Base-by-base conservation (phyloP, 208 protist species). In the Endotrypanum monterogeii region DNA sequence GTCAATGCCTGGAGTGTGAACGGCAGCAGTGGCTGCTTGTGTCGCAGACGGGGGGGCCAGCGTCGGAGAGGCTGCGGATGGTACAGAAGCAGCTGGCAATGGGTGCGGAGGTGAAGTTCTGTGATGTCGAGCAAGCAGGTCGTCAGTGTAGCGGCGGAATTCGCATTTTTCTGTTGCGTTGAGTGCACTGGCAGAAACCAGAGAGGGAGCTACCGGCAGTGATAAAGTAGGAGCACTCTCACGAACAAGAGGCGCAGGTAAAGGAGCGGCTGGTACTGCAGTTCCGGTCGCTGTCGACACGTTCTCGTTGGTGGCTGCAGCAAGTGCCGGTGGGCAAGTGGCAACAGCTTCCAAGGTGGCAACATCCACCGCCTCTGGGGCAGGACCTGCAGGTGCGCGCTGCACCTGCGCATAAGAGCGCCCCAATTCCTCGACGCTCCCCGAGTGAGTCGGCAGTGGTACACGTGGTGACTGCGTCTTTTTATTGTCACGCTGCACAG, bases 141-240 rank as follows among this genome's bases (percentile, higher is more conserved):
- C 79, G 52, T 88, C 84, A 2, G 84, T 87, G 79, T 95, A 95
- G 32, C 82, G 85, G 14, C 74, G 67, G 70, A 95, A 95, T 52
- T 88, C 89, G 32, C 62, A 54, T 30, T 76, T 41, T 71, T 94
- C 82, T 20, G 70, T 73, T 0, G 85, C 83, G 35, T 51, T 83
- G 23, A 94, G 80, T 20, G 83, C 65, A 20, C 35, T 18, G 8
- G 32, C 20, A 25, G 8, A 4, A 18, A 0, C 18, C 14, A 25
- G 11, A 41, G 46, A 18, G 41, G 46, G 14, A 3, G n/a, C 18
- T 6, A 44, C 32, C 23, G 50, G 66, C 25, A 23, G 8, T 32
- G 66, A 28, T 50, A 44, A 32, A 16, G 60, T 3, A 48, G 83
- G 55, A 41, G 74, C 46, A 3, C 37, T 25, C 20, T 62, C 67